Conservation (phyloP, 805 yeast genomes). For the Debaryomyces hansenii region DNA sequence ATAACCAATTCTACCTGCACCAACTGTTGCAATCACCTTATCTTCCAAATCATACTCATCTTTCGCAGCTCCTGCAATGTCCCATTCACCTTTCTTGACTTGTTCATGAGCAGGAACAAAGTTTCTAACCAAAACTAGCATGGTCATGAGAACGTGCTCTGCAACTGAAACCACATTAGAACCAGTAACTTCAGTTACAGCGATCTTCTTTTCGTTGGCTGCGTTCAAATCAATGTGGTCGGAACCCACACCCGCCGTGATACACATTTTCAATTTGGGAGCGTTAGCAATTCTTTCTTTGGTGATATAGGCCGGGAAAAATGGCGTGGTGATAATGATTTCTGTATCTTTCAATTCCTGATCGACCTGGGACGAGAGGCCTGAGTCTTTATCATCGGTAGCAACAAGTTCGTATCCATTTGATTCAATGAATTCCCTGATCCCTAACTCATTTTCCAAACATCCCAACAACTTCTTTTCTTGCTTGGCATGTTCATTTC, state of each 20-base stretch:
- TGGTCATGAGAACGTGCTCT: slow-evolving; percentile 76
- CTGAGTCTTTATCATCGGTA: slow-evolving; percentile 68
- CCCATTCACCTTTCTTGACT: slow-evolving; percentile 63
- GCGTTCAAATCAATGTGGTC: slow-evolving; percentile 77
- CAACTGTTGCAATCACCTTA: slow-evolving; percentile 76
- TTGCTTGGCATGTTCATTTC: slow-evolving; percentile 57
- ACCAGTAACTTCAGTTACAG: slow-evolving; percentile 80
- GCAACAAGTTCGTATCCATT: slow-evolving; percentile 68
- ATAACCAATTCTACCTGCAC: slow-evolving; percentile 80
- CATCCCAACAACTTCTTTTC: slow-evolving; percentile 66
- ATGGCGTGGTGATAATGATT: slow-evolving; percentile 77
- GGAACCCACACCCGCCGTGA: slow-evolving; percentile 85
- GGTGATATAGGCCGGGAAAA: slow-evolving; percentile 77
- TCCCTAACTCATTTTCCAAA: slow-evolving; percentile 74
- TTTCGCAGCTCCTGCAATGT: slow-evolving; percentile 74
- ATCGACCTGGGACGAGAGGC: slow-evolving; percentile 57
- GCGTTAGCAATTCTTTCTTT: slow-evolving; percentile 67
- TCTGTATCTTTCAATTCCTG: slow-evolving; percentile 70
- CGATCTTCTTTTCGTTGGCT: slow-evolving; percentile 60
- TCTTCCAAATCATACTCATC: slow-evolving; percentile 74
- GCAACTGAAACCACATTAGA: slow-evolving; percentile 80
- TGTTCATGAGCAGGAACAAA: slow-evolving; percentile 78
- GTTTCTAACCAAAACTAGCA: slow-evolving; percentile 69
- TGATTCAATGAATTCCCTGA: slow-evolving; percentile 59
- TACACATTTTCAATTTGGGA: slow-evolving; percentile 64